A percentile compares a stretch with the other conserved stretches of the same genome.
Conservation (phyloP, 805 yeast genomes). For the Kodamaea kaohsiungensis region DNA sequence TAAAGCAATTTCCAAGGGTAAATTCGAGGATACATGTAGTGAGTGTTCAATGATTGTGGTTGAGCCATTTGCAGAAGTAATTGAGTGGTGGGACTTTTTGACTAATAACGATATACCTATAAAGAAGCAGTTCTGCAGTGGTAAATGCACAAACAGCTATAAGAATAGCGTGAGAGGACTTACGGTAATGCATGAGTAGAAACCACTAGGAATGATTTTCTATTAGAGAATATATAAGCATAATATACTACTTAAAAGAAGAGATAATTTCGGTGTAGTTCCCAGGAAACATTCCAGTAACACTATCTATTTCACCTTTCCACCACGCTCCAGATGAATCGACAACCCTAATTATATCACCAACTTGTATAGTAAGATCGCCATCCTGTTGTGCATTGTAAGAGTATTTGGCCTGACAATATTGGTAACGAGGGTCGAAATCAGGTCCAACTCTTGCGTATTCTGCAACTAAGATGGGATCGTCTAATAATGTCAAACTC, state of each 20-base stretch:
- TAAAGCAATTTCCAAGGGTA: conserved; percentile 53
- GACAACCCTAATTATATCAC: conserved; percentile 44
- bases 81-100: conserved; percentile 69
- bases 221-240: not conserved
- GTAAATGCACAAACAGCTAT: conserved; percentile 40
- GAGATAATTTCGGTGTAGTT: conserved; percentile 26
- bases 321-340: conserved; percentile 37
- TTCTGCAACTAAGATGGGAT: not conserved
- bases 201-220: not conserved
- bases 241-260: not conserved
- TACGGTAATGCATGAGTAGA: not conserved
- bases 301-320: conserved; percentile 32
- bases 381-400: conserved; percentile 32
- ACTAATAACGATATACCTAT: conserved; percentile 52
- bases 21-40: conserved; percentile 53
- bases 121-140: conserved; percentile 56
- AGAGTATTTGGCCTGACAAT: conserved; percentile 41
- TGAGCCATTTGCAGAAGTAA: conserved; percentile 57
- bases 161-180: not conserved
- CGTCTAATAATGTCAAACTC: not conserved
- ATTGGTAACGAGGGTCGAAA: conserved; percentile 8
- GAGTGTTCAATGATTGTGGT: conserved; percentile 49
- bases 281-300: conserved; percentile 31
- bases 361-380: conserved; percentile 46
- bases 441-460: not conserved